Conservation (phyloP, 441 rosid genomes). For the Biscutella laevigata region DNA sequence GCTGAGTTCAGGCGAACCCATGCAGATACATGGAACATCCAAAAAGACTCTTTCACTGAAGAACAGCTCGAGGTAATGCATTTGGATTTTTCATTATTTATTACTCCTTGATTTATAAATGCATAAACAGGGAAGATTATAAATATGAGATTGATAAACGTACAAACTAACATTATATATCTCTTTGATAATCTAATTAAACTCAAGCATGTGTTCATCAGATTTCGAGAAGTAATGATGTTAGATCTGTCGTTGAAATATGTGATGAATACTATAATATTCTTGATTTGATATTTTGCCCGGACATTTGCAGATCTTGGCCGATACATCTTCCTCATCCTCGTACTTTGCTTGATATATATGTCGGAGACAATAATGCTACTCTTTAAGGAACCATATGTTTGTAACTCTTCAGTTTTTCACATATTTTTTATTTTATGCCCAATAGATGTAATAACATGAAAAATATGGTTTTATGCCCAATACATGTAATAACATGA, state of each 20-base stretch:
- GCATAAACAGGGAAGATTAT: not conserved
- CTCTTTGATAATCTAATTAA: not conserved
- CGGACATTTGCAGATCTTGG: slow-evolving; percentile 63
- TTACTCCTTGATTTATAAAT: not conserved
- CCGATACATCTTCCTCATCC: slow-evolving; percentile 90
- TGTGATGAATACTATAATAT: not conserved
- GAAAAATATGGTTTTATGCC: no score
- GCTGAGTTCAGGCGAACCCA: slow-evolving; percentile 97
- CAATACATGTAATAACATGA: not conserved
- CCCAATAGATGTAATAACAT: slow-evolving; percentile 2
- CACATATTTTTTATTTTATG: not conserved
- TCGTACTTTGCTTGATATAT: slow-evolving; percentile 80
- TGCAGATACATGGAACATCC: slow-evolving; percentile 96
- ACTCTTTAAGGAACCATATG: slow-evolving; percentile 5
- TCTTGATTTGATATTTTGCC: not conserved
- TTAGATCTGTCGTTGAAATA: not conserved
- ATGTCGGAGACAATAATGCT: slow-evolving; percentile 1
- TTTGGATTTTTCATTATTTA: not conserved
- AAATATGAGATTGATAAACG: not conserved
- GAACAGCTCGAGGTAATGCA: slow-evolving; percentile 90
- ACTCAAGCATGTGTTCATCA: not conserved
- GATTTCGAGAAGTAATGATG: not conserved
- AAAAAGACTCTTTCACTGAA: slow-evolving; percentile 83
- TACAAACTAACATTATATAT: not conserved
- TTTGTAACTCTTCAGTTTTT: slow-evolving; percentile 13